phyloP scores from a whole-genome alignment of 345 rosid genomes.

The Capsella bursapastoris region DNA sequence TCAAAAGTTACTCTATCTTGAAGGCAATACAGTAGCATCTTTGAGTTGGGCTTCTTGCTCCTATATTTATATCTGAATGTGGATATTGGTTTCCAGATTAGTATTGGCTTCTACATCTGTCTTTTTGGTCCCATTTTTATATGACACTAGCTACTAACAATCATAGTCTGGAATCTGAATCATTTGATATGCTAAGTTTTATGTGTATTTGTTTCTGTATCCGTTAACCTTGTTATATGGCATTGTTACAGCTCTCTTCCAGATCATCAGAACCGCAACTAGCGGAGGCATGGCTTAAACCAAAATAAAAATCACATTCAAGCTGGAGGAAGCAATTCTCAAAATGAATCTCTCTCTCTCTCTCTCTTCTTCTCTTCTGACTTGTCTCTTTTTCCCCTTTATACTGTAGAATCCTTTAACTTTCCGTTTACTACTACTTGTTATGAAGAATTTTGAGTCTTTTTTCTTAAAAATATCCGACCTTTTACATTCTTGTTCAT shows the following conservation, averaged over 20 bases:
- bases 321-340: slow-evolving; percentile 23
- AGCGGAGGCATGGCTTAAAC: slow-evolving; percentile 67
- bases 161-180: background rate
- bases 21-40: background rate
- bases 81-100: background rate
- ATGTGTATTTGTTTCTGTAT: background rate
- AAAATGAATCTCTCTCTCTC: background rate
- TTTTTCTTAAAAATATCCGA: background rate
- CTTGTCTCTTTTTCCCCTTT: slow-evolving; percentile 7
- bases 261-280: slow-evolving; percentile 91
- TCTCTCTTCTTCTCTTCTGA: slow-evolving; percentile 17
- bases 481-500: slow-evolving; percentile 2
- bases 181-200: background rate
- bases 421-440: slow-evolving; percentile 20
- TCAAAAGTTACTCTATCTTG: background rate
- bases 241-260: slow-evolving; percentile 78
- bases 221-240: background rate
- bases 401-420: slow-evolving; percentile 23
- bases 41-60: slow-evolving; percentile 1
- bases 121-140: background rate
- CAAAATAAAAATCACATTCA: background rate
- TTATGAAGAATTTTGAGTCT: slow-evolving; percentile 23
- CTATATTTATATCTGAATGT: background rate
- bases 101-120: background rate
- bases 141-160: background rate